Base-by-base conservation (phyloP, 2,329 filamentous ascomycete species). In the Penicillium palitans region DNA sequence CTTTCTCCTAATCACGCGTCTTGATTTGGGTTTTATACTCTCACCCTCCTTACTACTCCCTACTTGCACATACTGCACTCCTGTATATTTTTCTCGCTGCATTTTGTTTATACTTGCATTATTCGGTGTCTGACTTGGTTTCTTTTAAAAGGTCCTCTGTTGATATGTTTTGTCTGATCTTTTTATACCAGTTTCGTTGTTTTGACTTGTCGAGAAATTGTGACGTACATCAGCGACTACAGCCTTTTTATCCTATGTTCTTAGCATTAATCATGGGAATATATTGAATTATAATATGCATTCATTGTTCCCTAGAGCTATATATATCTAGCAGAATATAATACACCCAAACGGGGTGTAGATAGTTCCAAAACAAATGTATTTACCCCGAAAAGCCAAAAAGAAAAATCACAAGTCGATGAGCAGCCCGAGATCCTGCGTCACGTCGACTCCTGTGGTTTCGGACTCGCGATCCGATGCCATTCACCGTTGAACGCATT, bases 401-500 rank as follows among this genome's bases (percentile, higher is more conserved):
- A 59, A 15, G 2, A 27, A 35, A 24, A 33, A 59, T 15, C 56
- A 59, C 53, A 39, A 59, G 8, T 10, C 21, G 61, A 58, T 9
- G 63, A 29, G 29, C 64, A 59, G 21, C 67, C 61, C 58, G 64
- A 72, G 7, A 62, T 24, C 40, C 59, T 65, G 19, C 62, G 61
- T 65, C 69, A 69, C 33, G 69, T 65, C 6, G 71, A 72, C 19
- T 68, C 66, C 19, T 69, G 62, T 27, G 85, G 85, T 29, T 75
- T 75, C 0, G 84, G 82, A 53, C 83, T 72, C 17, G 80, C 76
- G 19, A 82, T 84, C 48, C 80, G 79, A 50, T 93, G 80, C 91
- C 93, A 98, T 74, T 97, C 92, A 52, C 95, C 95, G 67, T 98
- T 98, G 74, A 99, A 99, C 2, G 95, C 95, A 72, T 97, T 98